Base-by-base conservation (phyloP, 768 basidiomycete genomes). In the Phaffia tasmanica region DNA sequence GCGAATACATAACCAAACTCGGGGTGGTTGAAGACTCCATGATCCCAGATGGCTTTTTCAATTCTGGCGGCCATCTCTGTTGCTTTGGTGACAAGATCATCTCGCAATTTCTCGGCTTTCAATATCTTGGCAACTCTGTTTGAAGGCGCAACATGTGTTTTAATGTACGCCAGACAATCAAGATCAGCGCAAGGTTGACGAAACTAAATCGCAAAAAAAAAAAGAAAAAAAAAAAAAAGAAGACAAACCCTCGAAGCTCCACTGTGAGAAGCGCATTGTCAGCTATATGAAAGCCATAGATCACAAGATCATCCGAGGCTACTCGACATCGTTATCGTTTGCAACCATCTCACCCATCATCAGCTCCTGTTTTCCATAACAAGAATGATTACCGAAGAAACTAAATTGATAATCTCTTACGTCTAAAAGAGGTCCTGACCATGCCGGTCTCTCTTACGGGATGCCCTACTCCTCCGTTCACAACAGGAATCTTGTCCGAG, bases 191-290 rank as follows among this genome's bases (percentile, higher is more conserved):
- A n/a, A n/a, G n/a, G n/a, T 42, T 42, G 35, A 42, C 35, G 35
- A 42, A n/a, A n/a, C n/a, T n/a, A n/a, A n/a, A n/a, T n/a, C n/a
- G n/a, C 11, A 42, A 42, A 4, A 42, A 42, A 42, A 4, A 42
- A 42, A 4, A 11, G 11, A 5, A 4, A 42, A 42, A 5, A 11
- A 42, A 4, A 4, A 42, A 4, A 5, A 5, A 42, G 11, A 42
- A 11, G 35, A 42, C 35, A 5, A 5, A 42, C 35, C 61, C 61
- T 27, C 48, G 47, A 53, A 88, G 75, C 72, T 89, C 86, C 21
- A 88, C 85, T 64, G 84, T 86, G 63, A 89, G 78, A 86, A 89
- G 87, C 8, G 87, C 87, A 75, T 89, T 89, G 8, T 86, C 87
- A 2, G 87, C 84, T 0, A 83, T 86, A 67, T 87, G 78, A 75